A percentile compares a stretch with the other conserved stretches of the same genome.
Conservation (phyloP, 805 yeast genomes). For the Yamadazyma sp. region DNA sequence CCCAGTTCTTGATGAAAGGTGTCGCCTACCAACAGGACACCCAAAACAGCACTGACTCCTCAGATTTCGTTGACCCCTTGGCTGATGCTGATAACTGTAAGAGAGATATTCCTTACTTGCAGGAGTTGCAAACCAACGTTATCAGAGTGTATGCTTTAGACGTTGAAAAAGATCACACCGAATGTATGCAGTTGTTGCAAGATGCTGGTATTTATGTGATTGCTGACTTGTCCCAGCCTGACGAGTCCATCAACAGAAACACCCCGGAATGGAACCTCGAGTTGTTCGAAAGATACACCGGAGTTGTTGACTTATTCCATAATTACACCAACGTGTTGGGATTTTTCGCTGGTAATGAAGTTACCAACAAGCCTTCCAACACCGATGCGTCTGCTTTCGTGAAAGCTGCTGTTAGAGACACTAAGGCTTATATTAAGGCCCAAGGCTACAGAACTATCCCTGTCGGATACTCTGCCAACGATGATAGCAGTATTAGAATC, state of each 20-base stretch:
- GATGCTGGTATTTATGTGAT: constrained; percentile 91
- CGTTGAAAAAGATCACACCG: constrained; percentile 59
- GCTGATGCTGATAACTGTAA: constrained; percentile 61
- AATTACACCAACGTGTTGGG: constrained; percentile 73
- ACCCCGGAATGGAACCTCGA: constrained; percentile 64
- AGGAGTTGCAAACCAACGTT: constrained; percentile 62
- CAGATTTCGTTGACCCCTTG: constrained; percentile 63
- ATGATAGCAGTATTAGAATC: constrained; percentile 66
- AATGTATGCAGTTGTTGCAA: constrained; percentile 63
- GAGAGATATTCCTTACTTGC: constrained; percentile 73
- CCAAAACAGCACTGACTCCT: constrained; percentile 48
- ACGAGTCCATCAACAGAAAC: constrained; percentile 57
- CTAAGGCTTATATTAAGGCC: constrained; percentile 61
- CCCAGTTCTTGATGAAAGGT: constrained; percentile 77
- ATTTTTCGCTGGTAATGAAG: constrained; percentile 87
- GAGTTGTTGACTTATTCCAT: constrained; percentile 66
- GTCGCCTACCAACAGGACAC: constrained; percentile 78
- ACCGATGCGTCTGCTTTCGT: constrained; percentile 79
- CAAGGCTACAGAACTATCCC: constrained; percentile 69
- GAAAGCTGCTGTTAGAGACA: constrained; percentile 80
- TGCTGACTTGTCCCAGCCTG: constrained; percentile 82
- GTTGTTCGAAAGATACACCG: constrained; percentile 64
- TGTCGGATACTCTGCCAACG: constrained; percentile 81
- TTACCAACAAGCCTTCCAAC: constrained; percentile 62
- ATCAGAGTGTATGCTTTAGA: constrained; percentile 76